Percentiles rank a stretch among this genome's conserved stretches.
phyloP scores from a whole-genome alignment of 2,329 filamentous ascomycete species.

The Aspergillus novoparasiticus region DNA sequence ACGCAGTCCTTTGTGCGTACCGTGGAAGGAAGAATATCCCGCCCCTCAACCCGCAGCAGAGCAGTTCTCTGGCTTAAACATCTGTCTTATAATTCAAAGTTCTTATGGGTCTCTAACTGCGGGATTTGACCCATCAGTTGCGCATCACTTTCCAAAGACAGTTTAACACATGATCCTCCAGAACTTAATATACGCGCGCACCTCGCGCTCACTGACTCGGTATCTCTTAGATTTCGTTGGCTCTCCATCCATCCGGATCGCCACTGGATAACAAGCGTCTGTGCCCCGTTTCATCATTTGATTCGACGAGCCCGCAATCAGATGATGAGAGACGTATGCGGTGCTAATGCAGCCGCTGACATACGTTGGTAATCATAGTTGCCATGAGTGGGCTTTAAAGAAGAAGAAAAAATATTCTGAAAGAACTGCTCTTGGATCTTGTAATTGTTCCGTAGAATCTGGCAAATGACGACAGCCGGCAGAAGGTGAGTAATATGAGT shows the following conservation, averaged over 20 bases:
- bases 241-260: slow-evolving; percentile 14
- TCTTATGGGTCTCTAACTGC: not conserved
- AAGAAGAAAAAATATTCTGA: not conserved
- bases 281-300: slow-evolving; percentile 15
- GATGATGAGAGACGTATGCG: slow-evolving; percentile 21
- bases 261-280: slow-evolving; percentile 11
- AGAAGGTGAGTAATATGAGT: not conserved
- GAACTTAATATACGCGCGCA: slow-evolving; percentile 13
- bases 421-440: not conserved
- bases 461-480: not conserved
- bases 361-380: slow-evolving; percentile 15
- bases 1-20: not conserved
- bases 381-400: not conserved
- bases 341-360: slow-evolving; percentile 20
- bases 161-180: slow-evolving; percentile 9
- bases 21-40: not conserved
- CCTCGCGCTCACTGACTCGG: slow-evolving; percentile 7
- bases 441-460: not conserved
- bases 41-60: not conserved
- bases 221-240: slow-evolving; percentile 10
- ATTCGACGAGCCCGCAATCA: slow-evolving; percentile 18
- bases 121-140: slow-evolving; percentile 6
- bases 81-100: not conserved
- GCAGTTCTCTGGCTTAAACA: not conserved
- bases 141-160: not conserved